Evolutionary conservation across 2,329 filamentous ascomycete species (phyloP).

Genomic region (Ceratocystis lukuohia): DNA sequence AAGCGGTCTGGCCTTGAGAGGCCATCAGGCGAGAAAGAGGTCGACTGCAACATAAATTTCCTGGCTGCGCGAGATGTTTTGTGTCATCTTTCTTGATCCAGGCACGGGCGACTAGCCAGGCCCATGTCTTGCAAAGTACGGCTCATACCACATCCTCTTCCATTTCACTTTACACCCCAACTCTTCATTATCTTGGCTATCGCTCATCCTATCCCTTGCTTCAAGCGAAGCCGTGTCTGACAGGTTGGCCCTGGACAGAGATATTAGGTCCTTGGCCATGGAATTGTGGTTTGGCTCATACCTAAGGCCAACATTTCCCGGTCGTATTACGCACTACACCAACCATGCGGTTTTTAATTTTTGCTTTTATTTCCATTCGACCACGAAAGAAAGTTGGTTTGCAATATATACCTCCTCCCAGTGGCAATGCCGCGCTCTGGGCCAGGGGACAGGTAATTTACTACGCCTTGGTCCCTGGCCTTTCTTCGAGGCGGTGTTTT

Average conservation of each 20-base stretch:
- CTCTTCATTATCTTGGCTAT: background rate
- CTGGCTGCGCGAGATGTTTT: background rate
- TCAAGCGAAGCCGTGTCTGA: background rate
- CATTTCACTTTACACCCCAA: conserved; percentile 4
- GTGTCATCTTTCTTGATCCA: background rate
- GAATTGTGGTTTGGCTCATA: background rate
- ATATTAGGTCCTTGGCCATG: background rate
- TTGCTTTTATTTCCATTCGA: too few species aligned
- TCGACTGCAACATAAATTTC: background rate
- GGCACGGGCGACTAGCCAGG: background rate
- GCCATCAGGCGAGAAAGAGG: background rate
- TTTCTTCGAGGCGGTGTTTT: background rate
- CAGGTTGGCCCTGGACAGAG: background rate
- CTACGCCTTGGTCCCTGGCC: background rate
- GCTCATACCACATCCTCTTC: too few species aligned
- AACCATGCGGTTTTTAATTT: too few species aligned
- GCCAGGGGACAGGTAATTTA: background rate
- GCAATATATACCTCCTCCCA: background rate
- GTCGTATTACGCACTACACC: background rate
- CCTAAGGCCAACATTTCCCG: background rate
- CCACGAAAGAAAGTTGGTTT: background rate
- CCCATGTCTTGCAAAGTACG: background rate
- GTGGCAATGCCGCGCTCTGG: background rate
- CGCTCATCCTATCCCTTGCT: background rate
- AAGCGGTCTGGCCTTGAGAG: too few species aligned